These are phyloP conservation scores for Rhodotorula kratochvilovae DNA, from an alignment of 768 basidiomycete species.

Conservation along the genomic window DNA sequence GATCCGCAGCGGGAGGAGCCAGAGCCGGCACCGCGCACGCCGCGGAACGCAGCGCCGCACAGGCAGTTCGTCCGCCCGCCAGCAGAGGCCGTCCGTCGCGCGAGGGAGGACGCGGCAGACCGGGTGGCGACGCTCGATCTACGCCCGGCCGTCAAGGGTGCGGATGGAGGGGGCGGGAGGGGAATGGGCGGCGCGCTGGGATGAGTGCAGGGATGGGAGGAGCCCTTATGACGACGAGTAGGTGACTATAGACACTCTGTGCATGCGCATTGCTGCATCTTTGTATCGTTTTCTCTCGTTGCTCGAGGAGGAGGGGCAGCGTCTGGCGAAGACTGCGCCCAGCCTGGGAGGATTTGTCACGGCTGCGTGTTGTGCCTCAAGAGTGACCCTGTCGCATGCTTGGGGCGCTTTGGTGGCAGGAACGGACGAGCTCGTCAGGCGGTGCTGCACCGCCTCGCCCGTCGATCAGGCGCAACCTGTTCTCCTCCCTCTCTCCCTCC, in stretches of 20 bases:
- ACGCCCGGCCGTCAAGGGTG: background rate
- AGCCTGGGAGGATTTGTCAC: too few relatives aligned
- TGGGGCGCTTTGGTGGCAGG: too few relatives aligned
- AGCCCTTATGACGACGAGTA: background rate
- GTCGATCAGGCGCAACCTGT: too few relatives aligned
- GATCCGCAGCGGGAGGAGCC: too few relatives aligned
- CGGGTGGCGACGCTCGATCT: background rate
- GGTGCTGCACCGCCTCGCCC: too few relatives aligned
- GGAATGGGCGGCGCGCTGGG: background rate
- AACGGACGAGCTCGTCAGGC: too few relatives aligned
- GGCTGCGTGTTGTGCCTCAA: too few relatives aligned
- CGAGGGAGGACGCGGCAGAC: background rate
- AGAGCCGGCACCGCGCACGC: background rate
- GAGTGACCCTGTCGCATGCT: too few relatives aligned
- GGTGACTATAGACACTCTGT: background rate
- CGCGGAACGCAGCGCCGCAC: background rate
- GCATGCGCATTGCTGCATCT: background rate
- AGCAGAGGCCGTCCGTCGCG: conserved; percentile 16
- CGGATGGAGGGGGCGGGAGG: background rate
- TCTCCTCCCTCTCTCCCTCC: too few relatives aligned
- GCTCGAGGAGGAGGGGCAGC: too few relatives aligned
- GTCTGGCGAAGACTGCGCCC: too few relatives aligned
- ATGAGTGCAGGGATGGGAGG: background rate
- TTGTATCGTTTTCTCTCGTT: too few relatives aligned
- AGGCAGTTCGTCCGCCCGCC: conserved; percentile 6